Evolutionary conservation across 306 rosid species (phyloP).

Genomic region (Cucurbita argyrosperma): DNA sequence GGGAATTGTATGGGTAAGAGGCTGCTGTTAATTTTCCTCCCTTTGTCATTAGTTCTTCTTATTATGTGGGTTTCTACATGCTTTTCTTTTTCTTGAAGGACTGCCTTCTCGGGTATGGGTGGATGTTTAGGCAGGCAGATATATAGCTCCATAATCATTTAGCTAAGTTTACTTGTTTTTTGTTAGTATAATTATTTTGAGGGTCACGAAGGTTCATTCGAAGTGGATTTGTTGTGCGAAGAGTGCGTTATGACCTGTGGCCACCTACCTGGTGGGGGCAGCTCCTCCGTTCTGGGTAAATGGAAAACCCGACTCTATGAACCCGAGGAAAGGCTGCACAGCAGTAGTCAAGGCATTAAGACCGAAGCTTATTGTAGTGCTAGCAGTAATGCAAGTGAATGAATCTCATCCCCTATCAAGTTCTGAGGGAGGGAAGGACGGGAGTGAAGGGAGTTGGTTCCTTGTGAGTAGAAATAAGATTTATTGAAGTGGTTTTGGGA

Average conservation of each 20-base stretch:
- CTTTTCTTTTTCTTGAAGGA: not conserved
- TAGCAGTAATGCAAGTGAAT: too few species aligned
- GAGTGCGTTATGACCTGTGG: too few species aligned
- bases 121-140: not conserved
- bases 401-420: too few species aligned
- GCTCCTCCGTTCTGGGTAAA: too few species aligned
- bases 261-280: too few species aligned
- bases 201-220: too few species aligned
- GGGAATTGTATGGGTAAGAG: conserved; percentile 23
- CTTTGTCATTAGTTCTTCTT: not conserved
- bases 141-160: not conserved
- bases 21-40: conserved; percentile 6
- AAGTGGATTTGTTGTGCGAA: too few species aligned
- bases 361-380: too few species aligned
- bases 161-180: not conserved
- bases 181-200: not conserved
- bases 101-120: not conserved
- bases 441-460: too few species aligned
- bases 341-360: too few species aligned
- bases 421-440: not conserved
- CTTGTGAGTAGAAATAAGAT: not conserved
- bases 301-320: too few species aligned
- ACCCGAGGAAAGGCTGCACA: too few species aligned
- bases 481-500: not conserved
- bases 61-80: not conserved